A percentile compares a stretch with the other conserved stretches of the same genome.
phyloP scores from a whole-genome alignment of 805 yeast genomes.

The Yueomyces sp. region DNA sequence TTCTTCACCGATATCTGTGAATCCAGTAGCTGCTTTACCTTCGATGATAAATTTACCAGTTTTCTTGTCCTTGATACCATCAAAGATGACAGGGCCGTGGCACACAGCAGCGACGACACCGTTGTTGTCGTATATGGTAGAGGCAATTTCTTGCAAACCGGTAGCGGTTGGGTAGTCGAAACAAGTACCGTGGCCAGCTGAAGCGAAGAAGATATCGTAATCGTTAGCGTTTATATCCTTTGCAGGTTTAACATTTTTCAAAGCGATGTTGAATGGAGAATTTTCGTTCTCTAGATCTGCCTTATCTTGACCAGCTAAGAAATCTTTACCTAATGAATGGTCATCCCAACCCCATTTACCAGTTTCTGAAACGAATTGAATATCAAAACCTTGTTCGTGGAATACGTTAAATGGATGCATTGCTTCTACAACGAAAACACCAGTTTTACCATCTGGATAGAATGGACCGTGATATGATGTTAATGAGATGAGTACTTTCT shows the following conservation, averaged over 20 bases:
- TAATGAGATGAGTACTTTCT: conserved; percentile 31
- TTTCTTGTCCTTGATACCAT: conserved; percentile 29
- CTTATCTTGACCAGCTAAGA: conserved; percentile 33
- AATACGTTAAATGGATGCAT: conserved; percentile 43
- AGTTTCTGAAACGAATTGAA: conserved; percentile 44
- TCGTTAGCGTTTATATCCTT: conserved; percentile 29
- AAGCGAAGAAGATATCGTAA: conserved; percentile 42
- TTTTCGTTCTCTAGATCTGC: conserved; percentile 26
- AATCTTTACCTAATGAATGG: conserved; percentile 33
- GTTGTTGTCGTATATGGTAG: conserved; percentile 33
- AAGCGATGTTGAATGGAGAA: conserved; percentile 28
- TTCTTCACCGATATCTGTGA: conserved; percentile 43
- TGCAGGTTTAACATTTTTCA: conserved; percentile 33
- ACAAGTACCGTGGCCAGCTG: conserved; percentile 54
- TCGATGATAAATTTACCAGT: conserved; percentile 33
- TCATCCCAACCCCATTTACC: conserved; percentile 48
- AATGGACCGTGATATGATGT: conserved; percentile 32
- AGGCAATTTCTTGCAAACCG: conserved; percentile 32
- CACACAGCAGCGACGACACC: conserved; percentile 55
- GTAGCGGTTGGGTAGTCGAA: conserved; percentile 45
- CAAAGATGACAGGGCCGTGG: conserved; percentile 53
- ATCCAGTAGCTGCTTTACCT: conserved; percentile 48
- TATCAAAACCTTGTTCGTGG: conserved; percentile 35
- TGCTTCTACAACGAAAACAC: conserved; percentile 46
- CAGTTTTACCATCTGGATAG: conserved; percentile 50